Evolutionary conservation across 2,329 filamentous ascomycete genomes (phyloP).

Genomic region (Boeremia lycopersici): DNA sequence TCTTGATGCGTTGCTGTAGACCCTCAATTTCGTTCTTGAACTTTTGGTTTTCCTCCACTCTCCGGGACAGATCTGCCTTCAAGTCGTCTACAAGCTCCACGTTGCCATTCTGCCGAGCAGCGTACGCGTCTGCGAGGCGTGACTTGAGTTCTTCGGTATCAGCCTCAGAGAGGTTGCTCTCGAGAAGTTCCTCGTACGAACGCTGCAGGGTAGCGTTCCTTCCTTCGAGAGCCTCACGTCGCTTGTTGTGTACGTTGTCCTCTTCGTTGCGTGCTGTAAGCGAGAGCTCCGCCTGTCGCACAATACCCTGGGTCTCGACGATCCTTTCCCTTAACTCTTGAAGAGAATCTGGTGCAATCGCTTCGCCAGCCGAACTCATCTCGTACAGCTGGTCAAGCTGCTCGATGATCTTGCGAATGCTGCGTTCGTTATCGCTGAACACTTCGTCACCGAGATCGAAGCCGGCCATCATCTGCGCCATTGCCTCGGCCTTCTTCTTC

Average conservation of each 20-base stretch:
- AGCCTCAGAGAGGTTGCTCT: constrained; percentile 75
- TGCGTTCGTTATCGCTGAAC: constrained; percentile 90
- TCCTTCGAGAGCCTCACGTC: constrained; percentile 76
- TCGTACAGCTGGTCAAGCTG: constrained; percentile 80
- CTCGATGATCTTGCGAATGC: constrained; percentile 81
- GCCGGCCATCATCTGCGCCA: constrained; percentile 99
- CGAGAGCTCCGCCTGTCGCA: constrained; percentile 89
- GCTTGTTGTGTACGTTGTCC: constrained; percentile 66
- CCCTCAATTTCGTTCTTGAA: constrained; percentile 82
- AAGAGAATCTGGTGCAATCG: constrained; percentile 81
- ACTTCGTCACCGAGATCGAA: constrained; percentile 93
- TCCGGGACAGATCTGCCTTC: constrained; percentile 75
- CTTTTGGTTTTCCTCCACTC: constrained; percentile 80
- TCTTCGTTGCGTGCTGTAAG: constrained; percentile 72
- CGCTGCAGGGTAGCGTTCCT: constrained; percentile 75
- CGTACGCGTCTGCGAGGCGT: constrained; percentile 76
- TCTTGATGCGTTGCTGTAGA: constrained; percentile 75
- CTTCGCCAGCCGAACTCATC: constrained; percentile 76
- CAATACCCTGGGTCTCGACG: constrained; percentile 87
- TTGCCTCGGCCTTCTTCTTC: constrained; percentile 97
- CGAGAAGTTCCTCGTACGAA: constrained; percentile 83
- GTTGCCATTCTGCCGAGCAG: constrained; percentile 75
- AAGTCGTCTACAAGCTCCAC: constrained; percentile 76
- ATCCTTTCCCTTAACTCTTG: constrained; percentile 77
- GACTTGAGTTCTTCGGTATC: constrained; percentile 87